Conservation (phyloP, 164 flowering plant species). For the Buxus sempervirens region DNA sequence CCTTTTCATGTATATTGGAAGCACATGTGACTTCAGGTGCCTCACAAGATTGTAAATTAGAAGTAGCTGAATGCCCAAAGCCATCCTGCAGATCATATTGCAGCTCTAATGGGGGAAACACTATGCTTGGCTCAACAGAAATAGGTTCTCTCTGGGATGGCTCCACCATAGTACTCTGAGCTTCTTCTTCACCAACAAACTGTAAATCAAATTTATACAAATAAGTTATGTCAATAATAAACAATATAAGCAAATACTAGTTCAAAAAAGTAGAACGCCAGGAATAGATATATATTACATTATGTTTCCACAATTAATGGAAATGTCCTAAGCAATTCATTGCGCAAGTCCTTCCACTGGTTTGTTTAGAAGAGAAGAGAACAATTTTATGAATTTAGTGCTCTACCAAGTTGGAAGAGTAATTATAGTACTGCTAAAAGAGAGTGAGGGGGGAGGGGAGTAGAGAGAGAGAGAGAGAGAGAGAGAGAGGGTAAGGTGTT, state of each 20-base stretch:
- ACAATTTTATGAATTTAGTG: too few relatives aligned
- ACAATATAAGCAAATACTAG: not conserved
- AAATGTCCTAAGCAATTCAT: too few relatives aligned
- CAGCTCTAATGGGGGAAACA: slow-evolving; percentile 13
- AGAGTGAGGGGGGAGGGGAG: too few relatives aligned
- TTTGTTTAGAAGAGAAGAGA: too few relatives aligned
- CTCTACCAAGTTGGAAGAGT: too few relatives aligned
- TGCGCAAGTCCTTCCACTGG: too few relatives aligned
- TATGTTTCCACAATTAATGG: too few relatives aligned
- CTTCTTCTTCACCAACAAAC: slow-evolving; percentile 36
- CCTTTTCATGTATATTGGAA: slow-evolving; percentile 16
- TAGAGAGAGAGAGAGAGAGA: too few relatives aligned
- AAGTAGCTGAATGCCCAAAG: slow-evolving; percentile 27
- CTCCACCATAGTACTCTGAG: slow-evolving; percentile 29
- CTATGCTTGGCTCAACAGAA: slow-evolving; percentile 17
- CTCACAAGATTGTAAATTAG: slow-evolving; percentile 28
- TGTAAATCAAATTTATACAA: slow-evolving; percentile 9
- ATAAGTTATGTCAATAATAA: not conserved
- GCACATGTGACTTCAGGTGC: slow-evolving; percentile 44
- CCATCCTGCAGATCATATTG: slow-evolving; percentile 20
- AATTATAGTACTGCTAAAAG: too few relatives aligned
- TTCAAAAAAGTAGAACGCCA: not conserved
- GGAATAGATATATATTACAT: too few relatives aligned
- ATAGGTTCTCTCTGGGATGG: slow-evolving; percentile 21
- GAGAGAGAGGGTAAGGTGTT: too few relatives aligned